Evolutionary conservation across 768 basidiomycete species (phyloP).

Genomic region (Xerocomellus amylosporus): DNA sequence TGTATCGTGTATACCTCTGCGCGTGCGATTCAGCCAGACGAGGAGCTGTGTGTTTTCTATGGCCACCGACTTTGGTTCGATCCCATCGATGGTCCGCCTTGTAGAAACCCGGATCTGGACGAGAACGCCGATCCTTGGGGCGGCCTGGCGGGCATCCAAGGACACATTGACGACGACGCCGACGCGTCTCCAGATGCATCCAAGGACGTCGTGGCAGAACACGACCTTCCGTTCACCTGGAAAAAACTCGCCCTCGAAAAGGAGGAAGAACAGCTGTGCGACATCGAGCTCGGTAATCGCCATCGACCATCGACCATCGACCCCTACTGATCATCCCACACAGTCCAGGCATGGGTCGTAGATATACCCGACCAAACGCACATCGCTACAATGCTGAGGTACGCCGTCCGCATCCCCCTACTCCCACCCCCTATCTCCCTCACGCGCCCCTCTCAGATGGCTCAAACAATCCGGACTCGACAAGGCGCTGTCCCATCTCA

Average conservation of each 20-base stretch:
- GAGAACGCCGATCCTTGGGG: slow-evolving; percentile 6
- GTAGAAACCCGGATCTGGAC: not conserved
- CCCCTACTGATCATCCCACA: not conserved
- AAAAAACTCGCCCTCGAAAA: slow-evolving; percentile 55
- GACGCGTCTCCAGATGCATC: slow-evolving; percentile 16
- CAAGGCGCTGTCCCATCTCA: slow-evolving; percentile 66
- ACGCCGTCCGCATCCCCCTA: slow-evolving; percentile 10
- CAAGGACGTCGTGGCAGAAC: slow-evolving; percentile 51
- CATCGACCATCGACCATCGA: not conserved
- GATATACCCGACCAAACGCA: slow-evolving; percentile 62
- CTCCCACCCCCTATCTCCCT: not conserved
- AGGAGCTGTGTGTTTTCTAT: slow-evolving; percentile 82
- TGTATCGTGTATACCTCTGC: slow-evolving; percentile 62
- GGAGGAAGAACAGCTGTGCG: slow-evolving; percentile 57
- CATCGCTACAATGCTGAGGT: slow-evolving; percentile 65
- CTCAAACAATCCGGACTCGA: slow-evolving; percentile 62
- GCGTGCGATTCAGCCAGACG: slow-evolving; percentile 50
- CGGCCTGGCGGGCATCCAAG: slow-evolving; percentile 7
- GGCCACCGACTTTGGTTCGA: slow-evolving; percentile 66
- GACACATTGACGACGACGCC: not conserved
- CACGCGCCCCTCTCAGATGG: slow-evolving; percentile 48
- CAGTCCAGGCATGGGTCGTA: slow-evolving; percentile 76
- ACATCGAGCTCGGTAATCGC: slow-evolving; percentile 41
- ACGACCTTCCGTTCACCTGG: slow-evolving; percentile 63
- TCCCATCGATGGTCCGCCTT: slow-evolving; percentile 30